These are phyloP conservation scores for Omphalea diandra DNA, from an alignment of 441 rosid genomes.

Conservation along the genomic window DNA sequence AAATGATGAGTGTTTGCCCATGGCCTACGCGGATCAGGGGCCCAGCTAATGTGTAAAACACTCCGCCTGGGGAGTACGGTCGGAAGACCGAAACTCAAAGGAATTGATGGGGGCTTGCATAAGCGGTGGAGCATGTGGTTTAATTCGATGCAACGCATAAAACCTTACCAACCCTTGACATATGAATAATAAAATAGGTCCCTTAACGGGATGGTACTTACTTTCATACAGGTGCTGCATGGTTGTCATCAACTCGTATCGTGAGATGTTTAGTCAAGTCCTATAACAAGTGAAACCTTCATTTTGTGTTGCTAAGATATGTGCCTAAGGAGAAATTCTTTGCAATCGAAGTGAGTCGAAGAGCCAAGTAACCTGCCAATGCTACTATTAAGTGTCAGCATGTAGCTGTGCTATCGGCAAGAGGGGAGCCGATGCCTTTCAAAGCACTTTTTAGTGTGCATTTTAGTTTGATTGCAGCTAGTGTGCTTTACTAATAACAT, in stretches of 20 bases:
- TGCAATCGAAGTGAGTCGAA: not conserved
- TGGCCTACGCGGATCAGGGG: not conserved
- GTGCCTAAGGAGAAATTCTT: too few species aligned
- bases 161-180: conserved; percentile 16
- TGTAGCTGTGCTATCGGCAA: not conserved
- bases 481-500: too few species aligned
- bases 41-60: not conserved
- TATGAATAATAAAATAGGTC: conserved; percentile 6
- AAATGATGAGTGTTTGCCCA: not conserved
- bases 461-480: too few species aligned
- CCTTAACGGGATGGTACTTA: conserved; percentile 3
- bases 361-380: not conserved
- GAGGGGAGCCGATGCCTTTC: not conserved
- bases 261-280: not conserved
- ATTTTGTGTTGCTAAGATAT: too few species aligned
- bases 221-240: conserved; percentile 7
- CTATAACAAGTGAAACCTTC: too few species aligned
- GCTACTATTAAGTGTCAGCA: not conserved
- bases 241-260: not conserved
- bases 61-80: not conserved
- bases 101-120: not conserved
- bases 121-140: conserved; percentile 2
- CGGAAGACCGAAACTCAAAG: not conserved
- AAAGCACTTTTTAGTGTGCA: not conserved
- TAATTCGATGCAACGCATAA: conserved; percentile 10